Evolutionary conservation across 2,329 filamentous ascomycete species (phyloP).

Genomic region (Neonectria ditissima): DNA sequence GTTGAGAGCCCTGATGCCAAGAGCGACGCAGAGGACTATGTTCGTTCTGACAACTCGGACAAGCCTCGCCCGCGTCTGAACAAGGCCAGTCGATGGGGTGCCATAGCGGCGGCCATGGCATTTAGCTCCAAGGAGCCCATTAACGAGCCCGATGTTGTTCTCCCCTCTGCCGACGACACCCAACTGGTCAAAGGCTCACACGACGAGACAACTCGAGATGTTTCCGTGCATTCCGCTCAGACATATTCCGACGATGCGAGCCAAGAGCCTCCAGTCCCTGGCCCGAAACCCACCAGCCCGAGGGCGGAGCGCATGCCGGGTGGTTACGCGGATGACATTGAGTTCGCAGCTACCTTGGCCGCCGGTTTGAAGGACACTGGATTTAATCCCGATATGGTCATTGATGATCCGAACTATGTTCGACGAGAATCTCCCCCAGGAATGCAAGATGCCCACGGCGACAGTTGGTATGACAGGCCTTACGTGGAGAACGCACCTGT

Average conservation of each 20-base stretch:
- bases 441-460: slow-evolving; percentile 60
- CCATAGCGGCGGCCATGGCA: slow-evolving; percentile 63
- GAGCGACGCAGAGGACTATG: slow-evolving; percentile 48
- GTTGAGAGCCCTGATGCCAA: slow-evolving; percentile 67
- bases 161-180: slow-evolving; percentile 24
- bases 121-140: slow-evolving; percentile 54
- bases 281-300: slow-evolving; percentile 67
- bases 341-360: slow-evolving; percentile 76
- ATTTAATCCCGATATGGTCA: slow-evolving; percentile 77
- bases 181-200: slow-evolving; percentile 33
- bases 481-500: slow-evolving; percentile 62
- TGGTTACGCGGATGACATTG: slow-evolving; percentile 73
- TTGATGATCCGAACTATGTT: slow-evolving; percentile 73
- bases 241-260: slow-evolving; percentile 54
- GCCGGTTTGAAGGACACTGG: slow-evolving; percentile 76
- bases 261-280: slow-evolving; percentile 63
- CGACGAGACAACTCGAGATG: slow-evolving; percentile 34
- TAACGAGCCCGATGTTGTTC: slow-evolving; percentile 48
- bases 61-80: slow-evolving; percentile 51
- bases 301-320: slow-evolving; percentile 69
- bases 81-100: slow-evolving; percentile 63
- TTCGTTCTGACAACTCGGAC: slow-evolving; percentile 41
- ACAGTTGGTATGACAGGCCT: slow-evolving; percentile 61
- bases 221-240: slow-evolving; percentile 35
- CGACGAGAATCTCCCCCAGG: slow-evolving; percentile 73